phyloP scores from a whole-genome alignment of 2,329 filamentous ascomycete species.

The Xylariales sp. region DNA sequence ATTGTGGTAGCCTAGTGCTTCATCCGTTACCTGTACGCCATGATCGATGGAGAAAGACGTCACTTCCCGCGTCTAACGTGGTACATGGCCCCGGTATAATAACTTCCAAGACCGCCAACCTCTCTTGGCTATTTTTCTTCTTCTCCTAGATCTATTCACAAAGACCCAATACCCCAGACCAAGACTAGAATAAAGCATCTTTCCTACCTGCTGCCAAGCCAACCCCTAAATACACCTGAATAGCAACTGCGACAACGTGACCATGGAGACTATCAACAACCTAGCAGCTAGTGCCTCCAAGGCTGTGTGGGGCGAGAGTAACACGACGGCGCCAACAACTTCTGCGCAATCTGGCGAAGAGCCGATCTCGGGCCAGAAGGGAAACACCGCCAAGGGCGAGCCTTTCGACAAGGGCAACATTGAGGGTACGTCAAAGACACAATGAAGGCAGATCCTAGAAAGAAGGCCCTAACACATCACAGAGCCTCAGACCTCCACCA shows the following conservation, averaged over 20 bases:
- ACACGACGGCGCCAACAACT: too few relatives aligned
- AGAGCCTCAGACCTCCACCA: too few relatives aligned
- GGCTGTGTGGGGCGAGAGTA: constrained; percentile 41
- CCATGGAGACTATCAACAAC: constrained; percentile 62
- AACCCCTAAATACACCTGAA: background rate
- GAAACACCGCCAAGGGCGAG: constrained; percentile 62
- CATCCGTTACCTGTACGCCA: background rate
- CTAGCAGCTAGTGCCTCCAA: constrained; percentile 44
- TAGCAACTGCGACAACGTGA: constrained; percentile 1
- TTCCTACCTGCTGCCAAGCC: too few relatives aligned
- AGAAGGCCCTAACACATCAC: too few relatives aligned
- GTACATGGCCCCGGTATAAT: constrained; percentile 4
- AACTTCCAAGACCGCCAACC: constrained; percentile 1
- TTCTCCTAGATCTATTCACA: background rate
- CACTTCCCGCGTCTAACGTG: constrained; percentile 2
- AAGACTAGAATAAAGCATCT: background rate
- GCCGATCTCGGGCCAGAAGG: constrained; percentile 66
- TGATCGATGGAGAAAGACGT: constrained; percentile 10
- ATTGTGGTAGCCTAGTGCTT: too few relatives aligned
- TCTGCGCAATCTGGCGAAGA: too few relatives aligned
- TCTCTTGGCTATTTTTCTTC: background rate
- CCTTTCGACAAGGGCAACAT: constrained; percentile 77
- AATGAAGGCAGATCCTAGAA: too few relatives aligned
- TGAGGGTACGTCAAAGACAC: constrained; percentile 11
- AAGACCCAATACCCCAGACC: background rate